Base-by-base conservation (phyloP, 805 yeast species). In the Groenewaldozyma salmanticensis region DNA sequence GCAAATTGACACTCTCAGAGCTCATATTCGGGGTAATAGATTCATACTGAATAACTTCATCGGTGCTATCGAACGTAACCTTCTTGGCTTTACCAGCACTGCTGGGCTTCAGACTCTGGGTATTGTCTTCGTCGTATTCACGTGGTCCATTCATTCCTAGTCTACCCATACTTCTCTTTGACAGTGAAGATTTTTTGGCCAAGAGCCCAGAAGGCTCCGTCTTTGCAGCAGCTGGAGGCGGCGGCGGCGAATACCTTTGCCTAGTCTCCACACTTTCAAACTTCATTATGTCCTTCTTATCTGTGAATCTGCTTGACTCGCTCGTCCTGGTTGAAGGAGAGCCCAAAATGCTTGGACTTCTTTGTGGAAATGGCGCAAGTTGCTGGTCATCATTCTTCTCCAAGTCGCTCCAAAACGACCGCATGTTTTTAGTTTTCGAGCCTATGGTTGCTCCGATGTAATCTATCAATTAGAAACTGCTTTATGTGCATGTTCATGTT, bases 21-120 rank as follows among this genome's bases (percentile, higher is more conserved):
- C 47, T 38, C 33, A 49, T 2, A 11, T 52, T 54, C 4, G 55
- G 55, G 15, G 52, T 52, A 18, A 37, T 32, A 7, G 53, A 31
- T 32, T 49, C 55, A 38, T 46, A 52, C 33, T 50, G 53, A 31
- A 52, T 52, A 27, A 52, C 51, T 35, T 50, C 48, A 15, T 46
- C 51, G 6, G 51, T 33, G 24, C 36, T 35, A 38, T 49, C 48
- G 35, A 52, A 52, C 5, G 55, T 52, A 33, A 52, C 52, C 37
- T 52, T 52, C 33, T 48, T 50, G 19, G 40, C 46, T 37, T 39
- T 41, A 3, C 52, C 27, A 4, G 48, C 45, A 3, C 45, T 36
- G n/a, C 19, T 18, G 2, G 44, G 39, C n/a, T n/a, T n/a, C 5
- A 18, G 31, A 18, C 20, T 17, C 38, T 6, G 33, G 17, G 5